Conservation (phyloP, 129 eudicot genomes). For the Daucus carota region DNA sequence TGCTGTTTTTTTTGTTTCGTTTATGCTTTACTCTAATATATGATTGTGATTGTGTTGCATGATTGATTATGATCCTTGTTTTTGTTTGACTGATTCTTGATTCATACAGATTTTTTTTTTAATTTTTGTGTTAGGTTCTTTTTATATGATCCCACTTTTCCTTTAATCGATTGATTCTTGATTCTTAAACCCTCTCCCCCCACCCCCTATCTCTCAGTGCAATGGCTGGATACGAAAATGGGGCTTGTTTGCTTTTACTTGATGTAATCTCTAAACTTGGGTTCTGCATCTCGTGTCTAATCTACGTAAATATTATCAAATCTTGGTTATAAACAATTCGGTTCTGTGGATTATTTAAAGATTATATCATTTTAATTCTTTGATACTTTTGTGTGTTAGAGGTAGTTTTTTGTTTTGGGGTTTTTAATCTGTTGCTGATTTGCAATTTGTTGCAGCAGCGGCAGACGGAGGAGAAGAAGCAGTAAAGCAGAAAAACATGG, state of each 20-base stretch:
- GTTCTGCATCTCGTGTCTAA: neutral
- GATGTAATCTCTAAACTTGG: neutral
- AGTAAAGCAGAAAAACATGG: conserved; percentile 57
- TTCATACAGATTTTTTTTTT: neutral
- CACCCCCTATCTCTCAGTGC: neutral
- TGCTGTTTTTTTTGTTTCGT: neutral
- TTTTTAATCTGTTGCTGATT: neutral
- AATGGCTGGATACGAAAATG: neutral
- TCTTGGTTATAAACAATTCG: neutral
- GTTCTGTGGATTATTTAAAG: neutral
- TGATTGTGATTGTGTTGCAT: neutral
- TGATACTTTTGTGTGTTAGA: neutral
- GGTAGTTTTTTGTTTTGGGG: neutral
- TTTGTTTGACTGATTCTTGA: neutral
- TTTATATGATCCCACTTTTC: no score
- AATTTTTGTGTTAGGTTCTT: no score
- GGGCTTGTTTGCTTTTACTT: neutral
- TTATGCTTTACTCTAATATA: neutral
- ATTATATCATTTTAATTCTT: neutral
- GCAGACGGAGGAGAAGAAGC: conserved; percentile 41
- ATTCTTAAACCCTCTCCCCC: no score
- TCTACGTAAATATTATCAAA: neutral
- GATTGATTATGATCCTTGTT: neutral
- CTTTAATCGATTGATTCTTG: no score
- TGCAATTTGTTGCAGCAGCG: conserved; percentile 23